phyloP scores from a whole-genome alignment of 345 rosid species.

The Salix viminalis region DNA sequence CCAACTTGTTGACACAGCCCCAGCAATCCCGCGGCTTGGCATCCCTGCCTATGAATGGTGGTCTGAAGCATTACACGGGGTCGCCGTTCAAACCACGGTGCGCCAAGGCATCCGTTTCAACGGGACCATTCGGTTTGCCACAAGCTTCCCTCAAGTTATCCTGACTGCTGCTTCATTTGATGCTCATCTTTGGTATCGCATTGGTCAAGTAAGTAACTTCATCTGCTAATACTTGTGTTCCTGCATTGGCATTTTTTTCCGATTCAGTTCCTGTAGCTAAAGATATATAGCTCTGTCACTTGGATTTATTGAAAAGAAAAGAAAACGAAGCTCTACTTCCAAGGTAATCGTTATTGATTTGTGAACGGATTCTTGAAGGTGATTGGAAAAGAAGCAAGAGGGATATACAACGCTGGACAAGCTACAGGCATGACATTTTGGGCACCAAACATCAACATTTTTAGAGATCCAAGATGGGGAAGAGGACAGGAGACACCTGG shows the following conservation, averaged over 20 bases:
- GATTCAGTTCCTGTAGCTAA: not conserved
- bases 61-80: conserved; percentile 92
- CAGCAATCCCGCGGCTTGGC: conserved; percentile 62
- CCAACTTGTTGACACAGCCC: conserved; percentile 65
- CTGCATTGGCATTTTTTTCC: not conserved
- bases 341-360: not conserved
- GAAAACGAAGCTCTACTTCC: not conserved
- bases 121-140: conserved; percentile 54
- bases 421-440: conserved; percentile 32
- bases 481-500: conserved; percentile 34
- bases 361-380: conserved; percentile 2
- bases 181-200: conserved; percentile 64
- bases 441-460: conserved; percentile 33
- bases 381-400: conserved; percentile 28
- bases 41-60: conserved; percentile 83
- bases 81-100: conserved; percentile 28
- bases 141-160: conserved; percentile 90
- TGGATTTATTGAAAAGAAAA: not conserved
- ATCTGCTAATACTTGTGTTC: not conserved
- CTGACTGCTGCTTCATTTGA: conserved; percentile 77
- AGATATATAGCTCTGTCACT: not conserved
- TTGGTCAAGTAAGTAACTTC: conserved; percentile 51
- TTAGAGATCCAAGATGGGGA: conserved; percentile 32
- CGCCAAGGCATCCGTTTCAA: conserved; percentile 70
- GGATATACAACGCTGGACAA: conserved; percentile 23